These are phyloP conservation scores for Carex myosuroides DNA, from an alignment of 176 grass and related monocot species.

Conservation along the genomic window DNA sequence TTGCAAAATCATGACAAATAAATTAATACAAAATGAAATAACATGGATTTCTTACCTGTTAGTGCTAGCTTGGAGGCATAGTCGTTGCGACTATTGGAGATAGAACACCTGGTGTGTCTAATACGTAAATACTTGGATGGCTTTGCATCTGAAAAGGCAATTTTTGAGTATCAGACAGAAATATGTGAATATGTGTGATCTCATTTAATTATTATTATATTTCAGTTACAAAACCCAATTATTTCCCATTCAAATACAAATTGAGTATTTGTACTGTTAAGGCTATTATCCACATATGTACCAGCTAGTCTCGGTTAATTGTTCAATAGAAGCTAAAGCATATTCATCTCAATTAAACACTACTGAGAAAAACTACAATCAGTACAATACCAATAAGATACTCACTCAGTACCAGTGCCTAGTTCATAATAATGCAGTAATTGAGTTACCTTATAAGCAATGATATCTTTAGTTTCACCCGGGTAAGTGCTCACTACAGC, in stretches of 20 bases:
- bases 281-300: not conserved
- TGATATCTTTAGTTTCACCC: constrained; percentile 75
- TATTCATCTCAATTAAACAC: not conserved
- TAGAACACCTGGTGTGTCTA: constrained; percentile 64
- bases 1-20: constrained; percentile 11
- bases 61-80: constrained; percentile 39
- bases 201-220: not conserved
- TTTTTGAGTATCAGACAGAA: not conserved
- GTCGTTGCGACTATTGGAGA: constrained; percentile 30
- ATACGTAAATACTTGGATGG: constrained; percentile 71
- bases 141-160: constrained; percentile 48
- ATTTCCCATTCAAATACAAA: not conserved
- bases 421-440: not conserved
- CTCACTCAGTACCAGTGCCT: not conserved
- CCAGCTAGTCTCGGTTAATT: not conserved
- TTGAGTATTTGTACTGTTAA: not conserved
- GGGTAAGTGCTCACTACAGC: constrained; percentile 60
- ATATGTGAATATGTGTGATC: constrained; percentile 17
- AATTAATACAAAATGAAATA: constrained; percentile 8
- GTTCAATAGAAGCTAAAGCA: not conserved
- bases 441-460: constrained; percentile 57
- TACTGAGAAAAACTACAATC: not conserved
- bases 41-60: constrained; percentile 37
- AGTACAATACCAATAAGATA: not conserved
- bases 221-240: not conserved